A percentile compares a stretch with the other conserved stretches of the same genome.
These are phyloP conservation scores for Talaromyces funiculosus DNA, from an alignment of 2,329 filamentous ascomycete species.

Conservation along the genomic window DNA sequence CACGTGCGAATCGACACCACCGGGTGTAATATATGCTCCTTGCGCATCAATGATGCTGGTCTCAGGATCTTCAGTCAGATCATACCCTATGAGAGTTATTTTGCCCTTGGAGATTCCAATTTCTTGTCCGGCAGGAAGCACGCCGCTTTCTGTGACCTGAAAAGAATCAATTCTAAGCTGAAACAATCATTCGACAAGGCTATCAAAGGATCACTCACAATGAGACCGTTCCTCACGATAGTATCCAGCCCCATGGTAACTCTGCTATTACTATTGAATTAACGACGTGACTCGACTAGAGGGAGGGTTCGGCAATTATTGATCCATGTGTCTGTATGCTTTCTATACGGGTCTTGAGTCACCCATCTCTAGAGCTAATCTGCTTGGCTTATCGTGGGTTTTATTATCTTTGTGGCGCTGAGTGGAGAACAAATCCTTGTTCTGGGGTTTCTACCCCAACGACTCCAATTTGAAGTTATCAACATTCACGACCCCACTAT, in stretches of 20 bases:
- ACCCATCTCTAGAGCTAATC: not conserved
- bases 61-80: conserved; percentile 3
- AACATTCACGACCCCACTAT: not conserved
- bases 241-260: not conserved
- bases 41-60: conserved; percentile 31
- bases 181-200: not conserved
- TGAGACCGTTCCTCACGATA: not conserved
- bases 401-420: not conserved
- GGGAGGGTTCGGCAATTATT: not conserved
- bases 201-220: not conserved
- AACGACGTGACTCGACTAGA: not conserved
- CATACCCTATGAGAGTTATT: conserved; percentile 12
- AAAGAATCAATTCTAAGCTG: not conserved
- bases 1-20: conserved; percentile 45
- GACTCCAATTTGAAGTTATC: not conserved
- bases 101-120: conserved; percentile 12
- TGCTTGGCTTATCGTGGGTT: not conserved
- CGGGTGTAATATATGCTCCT: conserved; percentile 44
- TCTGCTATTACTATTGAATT: not conserved
- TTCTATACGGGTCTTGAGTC: too few species aligned
- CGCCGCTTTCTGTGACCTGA: conserved; percentile 13
- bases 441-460: not conserved
- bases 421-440: not conserved
- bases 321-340: not conserved
- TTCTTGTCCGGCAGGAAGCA: conserved; percentile 12